Percentiles rank a stretch among this genome's conserved stretches.
Conservation (phyloP, 176 grass and related monocot species). For the Lolium perenne region DNA sequence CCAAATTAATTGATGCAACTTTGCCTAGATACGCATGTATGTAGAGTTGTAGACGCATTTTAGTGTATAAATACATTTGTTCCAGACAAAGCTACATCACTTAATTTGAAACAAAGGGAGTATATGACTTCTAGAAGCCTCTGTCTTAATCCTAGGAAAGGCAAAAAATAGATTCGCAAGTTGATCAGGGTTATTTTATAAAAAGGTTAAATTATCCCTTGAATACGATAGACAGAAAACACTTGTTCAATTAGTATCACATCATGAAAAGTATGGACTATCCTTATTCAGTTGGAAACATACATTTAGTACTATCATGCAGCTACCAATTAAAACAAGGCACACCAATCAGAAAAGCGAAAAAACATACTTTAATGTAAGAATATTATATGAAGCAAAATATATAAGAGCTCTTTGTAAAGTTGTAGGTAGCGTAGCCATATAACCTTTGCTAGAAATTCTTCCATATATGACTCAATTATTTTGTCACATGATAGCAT, state of each 20-base stretch:
- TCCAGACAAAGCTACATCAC: too few species aligned
- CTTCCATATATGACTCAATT: background rate
- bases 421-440: background rate
- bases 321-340: background rate
- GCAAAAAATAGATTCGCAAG: background rate
- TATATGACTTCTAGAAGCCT: background rate
- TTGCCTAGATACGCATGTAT: too few species aligned
- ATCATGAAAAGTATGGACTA: constrained; percentile 1
- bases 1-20: too few species aligned
- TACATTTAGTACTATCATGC: background rate
- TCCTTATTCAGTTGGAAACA: background rate
- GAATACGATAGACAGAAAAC: background rate
- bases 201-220: background rate
- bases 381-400: background rate
- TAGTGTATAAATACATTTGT: too few species aligned
- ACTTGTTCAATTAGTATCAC: background rate
- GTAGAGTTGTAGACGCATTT: too few species aligned
- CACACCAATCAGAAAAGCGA: background rate
- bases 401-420: background rate
- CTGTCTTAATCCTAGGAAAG: background rate
- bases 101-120: too few species aligned
- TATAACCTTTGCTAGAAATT: background rate
- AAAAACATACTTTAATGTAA: background rate
- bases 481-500: constrained; percentile 2
- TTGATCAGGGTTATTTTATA: background rate